Percentiles rank a stretch among this genome's conserved stretches.
Evolutionary conservation across 768 basidiomycete genomes (phyloP).

Genomic region (Boletus sp.): DNA sequence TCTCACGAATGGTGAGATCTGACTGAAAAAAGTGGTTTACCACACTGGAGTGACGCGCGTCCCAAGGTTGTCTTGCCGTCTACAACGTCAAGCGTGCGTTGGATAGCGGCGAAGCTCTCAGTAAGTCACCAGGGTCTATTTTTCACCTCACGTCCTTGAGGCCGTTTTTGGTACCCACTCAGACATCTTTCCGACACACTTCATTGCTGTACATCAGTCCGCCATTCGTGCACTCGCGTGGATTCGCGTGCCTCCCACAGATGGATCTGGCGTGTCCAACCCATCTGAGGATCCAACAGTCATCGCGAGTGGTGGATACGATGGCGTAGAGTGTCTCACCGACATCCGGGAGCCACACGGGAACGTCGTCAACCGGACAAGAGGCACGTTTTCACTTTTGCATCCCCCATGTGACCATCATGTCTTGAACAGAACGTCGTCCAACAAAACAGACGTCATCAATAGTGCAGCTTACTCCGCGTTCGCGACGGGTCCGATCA

Average conservation of each 20-base stretch:
- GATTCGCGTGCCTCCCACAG: conserved; percentile 62
- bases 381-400: conserved; percentile 45
- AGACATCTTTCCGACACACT: conserved; percentile 64
- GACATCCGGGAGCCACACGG: conserved; percentile 72
- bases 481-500: conserved; percentile 65
- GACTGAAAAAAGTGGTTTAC: background rate
- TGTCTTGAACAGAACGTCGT: background rate
- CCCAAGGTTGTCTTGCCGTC: conserved; percentile 51
- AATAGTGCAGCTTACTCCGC: conserved; percentile 64
- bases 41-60: conserved; percentile 2
- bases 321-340: conserved; percentile 71
- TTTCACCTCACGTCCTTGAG: background rate
- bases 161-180: background rate
- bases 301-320: conserved; percentile 75
- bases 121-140: conserved; percentile 23
- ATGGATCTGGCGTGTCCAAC: conserved; percentile 43
- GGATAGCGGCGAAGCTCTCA: conserved; percentile 26
- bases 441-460: conserved; percentile 55
- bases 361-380: conserved; percentile 69
- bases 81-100: conserved; percentile 51
- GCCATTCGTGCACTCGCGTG: conserved; percentile 75
- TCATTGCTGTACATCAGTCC: conserved; percentile 72
- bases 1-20: conserved; percentile 67
- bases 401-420: background rate
- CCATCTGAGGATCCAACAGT: conserved; percentile 62